phyloP scores from a whole-genome alignment of 139 green algal species.

The Spirogloea muscicola region DNA sequence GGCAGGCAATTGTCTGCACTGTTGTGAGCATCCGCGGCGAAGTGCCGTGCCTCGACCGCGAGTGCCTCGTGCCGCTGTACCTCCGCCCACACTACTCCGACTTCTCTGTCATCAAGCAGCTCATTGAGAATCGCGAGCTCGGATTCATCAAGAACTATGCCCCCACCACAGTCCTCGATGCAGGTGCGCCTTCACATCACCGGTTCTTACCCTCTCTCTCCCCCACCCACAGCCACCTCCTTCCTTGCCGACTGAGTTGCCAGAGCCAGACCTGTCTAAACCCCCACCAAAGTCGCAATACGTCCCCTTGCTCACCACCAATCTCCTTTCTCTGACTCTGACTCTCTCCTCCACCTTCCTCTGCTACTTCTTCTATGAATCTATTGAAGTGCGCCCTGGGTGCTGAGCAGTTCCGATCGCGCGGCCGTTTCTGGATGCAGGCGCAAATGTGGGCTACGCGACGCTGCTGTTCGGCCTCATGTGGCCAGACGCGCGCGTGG shows the following conservation, averaged over 20 bases:
- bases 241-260: too few relatives aligned
- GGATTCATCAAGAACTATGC: conserved; percentile 1
- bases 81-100: conserved; percentile 22
- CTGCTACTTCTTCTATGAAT: too few relatives aligned
- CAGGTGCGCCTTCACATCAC: not conserved
- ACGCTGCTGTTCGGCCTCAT: conserved; percentile 16
- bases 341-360: too few relatives aligned
- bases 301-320: too few relatives aligned
- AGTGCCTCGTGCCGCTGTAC: conserved; percentile 17
- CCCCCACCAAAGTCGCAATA: too few relatives aligned
- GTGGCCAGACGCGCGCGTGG: conserved; percentile 2
- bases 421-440: conserved; percentile 38
- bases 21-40: conserved; percentile 3
- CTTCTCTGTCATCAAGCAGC: conserved; percentile 18
- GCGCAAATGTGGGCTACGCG: conserved; percentile 34
- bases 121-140: conserved; percentile 19
- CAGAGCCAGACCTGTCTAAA: too few relatives aligned
- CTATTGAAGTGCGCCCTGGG: too few relatives aligned
- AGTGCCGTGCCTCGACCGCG: conserved; percentile 6
- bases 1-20: conserved; percentile 4
- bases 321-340: too few relatives aligned
- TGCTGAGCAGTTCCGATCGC: too few relatives aligned
- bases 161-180: conserved; percentile 15
- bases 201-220: not conserved
- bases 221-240: too few relatives aligned